These are phyloP conservation scores for Pleomassaria siparia DNA, from an alignment of 2,329 filamentous ascomycete genomes.

Conservation along the genomic window DNA sequence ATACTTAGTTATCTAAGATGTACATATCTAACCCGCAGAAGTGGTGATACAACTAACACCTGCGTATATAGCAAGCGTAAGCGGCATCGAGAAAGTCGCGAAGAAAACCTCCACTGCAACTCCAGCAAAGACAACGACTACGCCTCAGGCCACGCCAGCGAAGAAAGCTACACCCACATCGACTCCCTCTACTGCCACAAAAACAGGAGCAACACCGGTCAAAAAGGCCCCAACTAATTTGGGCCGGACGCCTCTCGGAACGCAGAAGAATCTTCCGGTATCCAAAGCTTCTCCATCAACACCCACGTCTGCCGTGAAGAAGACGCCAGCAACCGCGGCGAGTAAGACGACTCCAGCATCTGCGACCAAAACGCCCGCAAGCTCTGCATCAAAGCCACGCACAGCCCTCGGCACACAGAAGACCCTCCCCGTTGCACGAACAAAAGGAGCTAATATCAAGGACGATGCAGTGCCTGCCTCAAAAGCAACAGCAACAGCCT, in stretches of 20 bases:
- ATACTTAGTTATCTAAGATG: too few species aligned
- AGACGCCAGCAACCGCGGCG: conserved; percentile 23
- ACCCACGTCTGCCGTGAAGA: conserved; percentile 18
- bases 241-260: conserved; percentile 20
- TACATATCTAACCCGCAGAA: too few species aligned
- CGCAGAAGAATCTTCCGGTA: conserved; percentile 23
- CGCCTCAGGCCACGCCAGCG: conserved; percentile 21
- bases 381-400: conserved; percentile 12
- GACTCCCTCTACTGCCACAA: conserved; percentile 6
- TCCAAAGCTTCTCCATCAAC: conserved; percentile 10
- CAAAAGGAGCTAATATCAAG: conserved; percentile 10
- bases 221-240: conserved; percentile 13
- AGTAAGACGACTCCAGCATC: neutral
- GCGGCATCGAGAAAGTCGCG: conserved; percentile 31
- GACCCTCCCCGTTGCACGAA: conserved; percentile 16
- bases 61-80: conserved; percentile 29
- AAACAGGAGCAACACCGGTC: conserved; percentile 10
- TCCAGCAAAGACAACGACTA: conserved; percentile 18
- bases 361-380: conserved; percentile 9
- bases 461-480: neutral
- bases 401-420: conserved; percentile 28
- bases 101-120: conserved; percentile 29
- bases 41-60: conserved; percentile 6
- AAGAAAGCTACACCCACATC: conserved; percentile 23
- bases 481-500: neutral